phyloP scores from a whole-genome alignment of 1,284 basidiomycete genomes.

The Fistulinella cinereoalba region DNA sequence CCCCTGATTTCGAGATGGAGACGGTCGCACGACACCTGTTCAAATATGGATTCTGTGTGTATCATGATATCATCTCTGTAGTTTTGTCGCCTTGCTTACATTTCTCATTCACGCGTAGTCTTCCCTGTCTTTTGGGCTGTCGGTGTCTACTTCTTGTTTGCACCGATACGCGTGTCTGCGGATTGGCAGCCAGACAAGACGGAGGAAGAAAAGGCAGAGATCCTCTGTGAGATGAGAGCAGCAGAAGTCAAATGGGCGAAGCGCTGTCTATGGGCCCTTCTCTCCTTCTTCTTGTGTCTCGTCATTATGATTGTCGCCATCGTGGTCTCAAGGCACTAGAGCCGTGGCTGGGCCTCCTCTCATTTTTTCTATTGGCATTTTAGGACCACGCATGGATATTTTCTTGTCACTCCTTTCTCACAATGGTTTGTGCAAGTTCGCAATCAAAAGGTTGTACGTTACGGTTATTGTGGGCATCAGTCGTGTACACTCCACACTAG shows the following conservation, averaged over 20 bases:
- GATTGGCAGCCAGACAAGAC: slow-evolving; percentile 41
- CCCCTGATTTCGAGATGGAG: slow-evolving; percentile 17
- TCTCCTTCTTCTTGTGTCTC: slow-evolving; percentile 26
- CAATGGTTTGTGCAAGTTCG: not conserved
- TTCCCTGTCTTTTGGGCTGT: slow-evolving; percentile 45
- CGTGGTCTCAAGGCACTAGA: slow-evolving; percentile 20
- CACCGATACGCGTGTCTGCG: slow-evolving; percentile 36
- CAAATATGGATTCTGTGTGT: slow-evolving; percentile 33
- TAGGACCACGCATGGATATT: slow-evolving; percentile 1
- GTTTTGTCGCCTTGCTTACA: not conserved
- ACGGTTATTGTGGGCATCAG: not conserved
- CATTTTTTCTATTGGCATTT: not conserved
- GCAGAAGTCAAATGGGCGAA: slow-evolving; percentile 42
- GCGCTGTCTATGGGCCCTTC: slow-evolving; percentile 37
- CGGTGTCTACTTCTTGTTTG: slow-evolving; percentile 39
- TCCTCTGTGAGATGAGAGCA: slow-evolving; percentile 36
- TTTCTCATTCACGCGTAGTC: slow-evolving; percentile 27
- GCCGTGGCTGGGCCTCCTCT: slow-evolving; percentile 13
- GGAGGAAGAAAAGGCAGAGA: slow-evolving; percentile 34
- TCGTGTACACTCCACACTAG: not conserved
- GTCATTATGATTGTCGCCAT: slow-evolving; percentile 22
- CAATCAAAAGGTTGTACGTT: slow-evolving; percentile 10
- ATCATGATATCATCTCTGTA: too few relatives aligned
- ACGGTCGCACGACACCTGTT: slow-evolving; percentile 35
- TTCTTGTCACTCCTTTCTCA: slow-evolving; percentile 11